A percentile compares a stretch with the other conserved stretches of the same genome.
phyloP scores from a whole-genome alignment of 2,329 filamentous ascomycete genomes.

The Celoporthe dispersa region DNA sequence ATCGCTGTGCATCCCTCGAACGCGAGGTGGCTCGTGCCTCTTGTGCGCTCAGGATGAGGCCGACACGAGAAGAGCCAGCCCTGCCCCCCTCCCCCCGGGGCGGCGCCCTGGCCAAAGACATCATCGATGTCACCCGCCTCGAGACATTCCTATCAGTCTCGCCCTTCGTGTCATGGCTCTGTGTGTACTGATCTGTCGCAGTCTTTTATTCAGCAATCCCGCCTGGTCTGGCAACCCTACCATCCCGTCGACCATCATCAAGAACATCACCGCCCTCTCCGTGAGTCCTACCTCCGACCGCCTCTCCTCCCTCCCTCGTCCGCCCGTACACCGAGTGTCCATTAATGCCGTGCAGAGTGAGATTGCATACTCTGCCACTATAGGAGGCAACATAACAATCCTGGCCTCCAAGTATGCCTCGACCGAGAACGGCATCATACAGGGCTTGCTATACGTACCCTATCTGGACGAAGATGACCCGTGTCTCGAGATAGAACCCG shows the following conservation, averaged over 20 bases:
- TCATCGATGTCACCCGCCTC: not conserved
- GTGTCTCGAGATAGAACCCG: slow-evolving; percentile 66
- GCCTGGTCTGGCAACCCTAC: slow-evolving; percentile 55
- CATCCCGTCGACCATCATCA: slow-evolving; percentile 57
- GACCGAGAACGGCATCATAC: slow-evolving; percentile 63
- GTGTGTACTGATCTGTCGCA: slow-evolving; percentile 35
- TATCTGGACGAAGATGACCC: slow-evolving; percentile 60
- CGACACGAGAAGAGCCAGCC: not conserved
- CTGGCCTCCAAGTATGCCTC: slow-evolving; percentile 71
- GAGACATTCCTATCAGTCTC: not conserved
- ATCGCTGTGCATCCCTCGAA: not conserved
- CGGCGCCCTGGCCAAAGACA: slow-evolving; percentile 15
- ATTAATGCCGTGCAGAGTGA: slow-evolving; percentile 39
- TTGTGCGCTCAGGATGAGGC: not conserved
- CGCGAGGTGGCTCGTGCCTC: not conserved
- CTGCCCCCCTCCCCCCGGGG: not conserved
- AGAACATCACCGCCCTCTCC: slow-evolving; percentile 60
- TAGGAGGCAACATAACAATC: slow-evolving; percentile 70
- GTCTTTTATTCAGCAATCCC: slow-evolving; percentile 65
- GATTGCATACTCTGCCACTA: slow-evolving; percentile 57
- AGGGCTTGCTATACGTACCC: slow-evolving; percentile 86
- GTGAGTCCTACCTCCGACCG: slow-evolving; percentile 42
- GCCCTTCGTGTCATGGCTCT: not conserved
- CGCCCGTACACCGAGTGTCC: not conserved
- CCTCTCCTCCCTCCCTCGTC: slow-evolving; percentile 5